These are phyloP conservation scores for Talaromyces sp. DNA, from an alignment of 2,329 filamentous ascomycete species.

Conservation along the genomic window DNA sequence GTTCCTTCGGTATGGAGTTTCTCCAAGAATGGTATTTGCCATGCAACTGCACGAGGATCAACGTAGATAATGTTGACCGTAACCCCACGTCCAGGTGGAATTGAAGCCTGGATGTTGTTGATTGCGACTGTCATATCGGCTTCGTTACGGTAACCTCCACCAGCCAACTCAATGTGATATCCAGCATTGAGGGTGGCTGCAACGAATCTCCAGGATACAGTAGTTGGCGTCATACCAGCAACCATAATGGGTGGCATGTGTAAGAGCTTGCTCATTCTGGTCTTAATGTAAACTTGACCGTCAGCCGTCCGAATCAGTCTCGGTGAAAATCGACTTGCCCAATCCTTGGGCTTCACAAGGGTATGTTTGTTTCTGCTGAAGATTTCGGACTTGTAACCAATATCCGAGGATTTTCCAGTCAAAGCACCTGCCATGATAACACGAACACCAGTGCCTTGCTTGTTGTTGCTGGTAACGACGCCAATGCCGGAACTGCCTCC, in stretches of 20 bases:
- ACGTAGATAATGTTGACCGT: constrained; percentile 89
- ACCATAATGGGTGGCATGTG: constrained; percentile 84
- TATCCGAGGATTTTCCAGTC: constrained; percentile 80
- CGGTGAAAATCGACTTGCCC: constrained; percentile 56
- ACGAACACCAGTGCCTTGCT: constrained; percentile 94
- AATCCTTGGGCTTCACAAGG: not conserved
- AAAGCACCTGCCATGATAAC: constrained; percentile 91
- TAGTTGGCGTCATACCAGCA: constrained; percentile 88
- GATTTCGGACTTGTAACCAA: constrained; percentile 62
- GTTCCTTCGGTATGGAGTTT: constrained; percentile 78
- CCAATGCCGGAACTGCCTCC: constrained; percentile 95
- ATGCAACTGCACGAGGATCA: constrained; percentile 80
- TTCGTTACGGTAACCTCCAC: constrained; percentile 77
- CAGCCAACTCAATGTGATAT: constrained; percentile 88
- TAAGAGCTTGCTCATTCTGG: constrained; percentile 89
- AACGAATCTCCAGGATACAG: constrained; percentile 86
- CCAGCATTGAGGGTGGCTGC: constrained; percentile 88
- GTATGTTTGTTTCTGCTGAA: not conserved
- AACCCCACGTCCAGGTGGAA: constrained; percentile 81
- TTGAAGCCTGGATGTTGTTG: constrained; percentile 77
- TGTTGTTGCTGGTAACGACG: constrained; percentile 94
- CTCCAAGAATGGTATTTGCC: constrained; percentile 83
- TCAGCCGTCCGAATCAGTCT: constrained; percentile 81
- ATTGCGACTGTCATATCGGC: constrained; percentile 79
- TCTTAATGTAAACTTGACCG: constrained; percentile 88